Base-by-base conservation (phyloP, 139 green algal genomes). In the Marvania coccoides region DNA sequence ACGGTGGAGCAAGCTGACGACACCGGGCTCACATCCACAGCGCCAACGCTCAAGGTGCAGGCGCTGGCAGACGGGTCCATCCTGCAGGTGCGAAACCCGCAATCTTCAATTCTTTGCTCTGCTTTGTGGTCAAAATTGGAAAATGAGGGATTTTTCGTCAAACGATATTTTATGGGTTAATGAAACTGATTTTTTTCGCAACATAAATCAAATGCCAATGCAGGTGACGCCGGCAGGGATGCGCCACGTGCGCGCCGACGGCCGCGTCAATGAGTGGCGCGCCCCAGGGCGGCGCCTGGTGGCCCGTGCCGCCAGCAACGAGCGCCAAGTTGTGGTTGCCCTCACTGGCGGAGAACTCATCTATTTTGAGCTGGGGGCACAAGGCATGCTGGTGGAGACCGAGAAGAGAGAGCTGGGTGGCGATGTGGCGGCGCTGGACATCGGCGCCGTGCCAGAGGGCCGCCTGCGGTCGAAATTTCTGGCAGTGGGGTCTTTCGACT, bases 1-100 rank as follows among this genome's bases (percentile, higher is more conserved):
- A 97, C 94, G 23, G 91, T 99, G 4, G 91, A 96, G 77, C 92
- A 99, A 80, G 94, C 95, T 31, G 94, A 77, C 51, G 91, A 98
- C 78, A 92, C 74, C 58, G 94, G 94, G 29, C 94, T 99, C 79
- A 63, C 93, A 61, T 86, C 80, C 60, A 95, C 83, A 6, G 81
- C 80, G 58, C 75, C 84, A 57, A 96, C 89, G 4, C 56, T 96
- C 53, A 63, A 74, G 65, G 81, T 72, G 33, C 89, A 96, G 71
- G 81, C 95, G 55, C 77, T 99, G 40, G 81, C 80, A 4, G 94
- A 99, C 71, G 87, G 89, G 64, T 92, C 81, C n/a, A 81, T 97
- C 67, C 78, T 98, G 72, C 90, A 96, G 85, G 75, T 79, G 8
- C 15, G 62, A n/a, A n/a, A n/a, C n/a, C n/a, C n/a, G n/a, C n/a